These are phyloP conservation scores for Protea cynaroides DNA, from an alignment of 164 flowering plant species.

Conservation along the genomic window DNA sequence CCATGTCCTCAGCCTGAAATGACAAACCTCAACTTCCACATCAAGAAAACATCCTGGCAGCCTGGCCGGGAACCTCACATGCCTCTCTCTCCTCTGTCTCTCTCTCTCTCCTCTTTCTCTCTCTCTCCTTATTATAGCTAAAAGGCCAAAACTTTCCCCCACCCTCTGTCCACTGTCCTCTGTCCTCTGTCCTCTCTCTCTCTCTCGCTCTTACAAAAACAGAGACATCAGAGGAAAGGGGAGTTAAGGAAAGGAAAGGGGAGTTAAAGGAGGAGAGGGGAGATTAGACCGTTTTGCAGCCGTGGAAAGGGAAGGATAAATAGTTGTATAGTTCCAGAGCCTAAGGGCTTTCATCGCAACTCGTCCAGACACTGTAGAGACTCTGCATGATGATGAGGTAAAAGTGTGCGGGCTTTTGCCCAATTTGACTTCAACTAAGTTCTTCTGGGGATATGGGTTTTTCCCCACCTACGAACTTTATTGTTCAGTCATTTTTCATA, in stretches of 20 bases:
- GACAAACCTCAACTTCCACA: no score
- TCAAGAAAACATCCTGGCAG: no score
- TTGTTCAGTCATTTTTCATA: slow-evolving; percentile 38
- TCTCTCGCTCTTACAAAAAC: background rate
- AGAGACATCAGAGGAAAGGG: background rate
- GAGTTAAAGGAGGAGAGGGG: slow-evolving; percentile 6
- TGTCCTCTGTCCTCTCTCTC: slow-evolving; percentile 15
- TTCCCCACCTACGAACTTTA: background rate
- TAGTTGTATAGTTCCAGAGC: no score
- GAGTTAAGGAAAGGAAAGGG: slow-evolving; percentile 3
- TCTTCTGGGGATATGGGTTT: slow-evolving; percentile 27
- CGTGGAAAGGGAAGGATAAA: slow-evolving; percentile 18
- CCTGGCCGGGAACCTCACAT: background rate
- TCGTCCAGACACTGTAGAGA: slow-evolving; percentile 8
- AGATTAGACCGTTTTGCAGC: slow-evolving; percentile 30
- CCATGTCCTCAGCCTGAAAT: no score
- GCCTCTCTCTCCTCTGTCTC: background rate
- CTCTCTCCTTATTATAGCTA: background rate
- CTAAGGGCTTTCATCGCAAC: background rate
- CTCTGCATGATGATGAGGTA: slow-evolving; percentile 30
- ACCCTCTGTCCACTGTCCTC: slow-evolving; percentile 11
- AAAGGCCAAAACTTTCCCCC: no score
- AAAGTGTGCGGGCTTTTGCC: slow-evolving; percentile 12
- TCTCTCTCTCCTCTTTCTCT: slow-evolving; percentile 6
- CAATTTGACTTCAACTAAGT: slow-evolving; percentile 28